Evolutionary conservation across 2,329 filamentous ascomycete genomes (phyloP), one percentile per base, ranked within the genome.

Genomic region (Diaporthe sp.): DNA sequence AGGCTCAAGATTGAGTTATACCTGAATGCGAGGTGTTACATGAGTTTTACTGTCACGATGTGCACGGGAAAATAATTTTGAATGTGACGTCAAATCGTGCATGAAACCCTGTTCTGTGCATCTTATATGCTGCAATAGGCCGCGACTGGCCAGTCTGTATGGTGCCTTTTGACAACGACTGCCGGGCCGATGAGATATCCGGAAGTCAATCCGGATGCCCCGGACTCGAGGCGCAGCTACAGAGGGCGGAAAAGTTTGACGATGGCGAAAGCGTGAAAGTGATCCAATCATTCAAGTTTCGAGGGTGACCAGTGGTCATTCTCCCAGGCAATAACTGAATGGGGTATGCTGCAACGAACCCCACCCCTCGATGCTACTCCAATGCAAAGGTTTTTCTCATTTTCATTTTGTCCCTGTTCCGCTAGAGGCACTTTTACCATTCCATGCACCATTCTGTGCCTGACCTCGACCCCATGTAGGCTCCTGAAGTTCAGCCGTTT

Each of bases 101-200:
- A 63, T 25, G n/a, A 31, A 28, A 28, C 39, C 60, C 37, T 44
- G 37, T 44, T 20, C 15, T 15, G 60, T 39, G 2, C n/a, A 47
- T 63, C 15, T 20, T 20, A 44, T 44, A 10, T 25, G n/a, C 60
- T 28, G 60, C 6, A 63, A 1, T 20, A 63, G 13, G 39, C 17
- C 39, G 34, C 12, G 7, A 44, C 39, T 44, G 37, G 58, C 60
- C 4, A 28, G 20, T 28, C 22, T 44, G 60, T 28, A 28, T 47
- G 60, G 60, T 47, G 25, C 8, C 39, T 8, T 47, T 47, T 0
- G 2, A 22, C 10, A 31, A 65, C 17, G 17, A 20, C 8, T 31
- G 60, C 60, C 60, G 39, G 60, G 25, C 39, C n/a, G 39, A 13
- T 47, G 25, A 47, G 60, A 47, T 28, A 47, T 47, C 60, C 60